Evolutionary conservation across 2,329 filamentous ascomycete genomes (phyloP).

Genomic region (Penicillium sp.): DNA sequence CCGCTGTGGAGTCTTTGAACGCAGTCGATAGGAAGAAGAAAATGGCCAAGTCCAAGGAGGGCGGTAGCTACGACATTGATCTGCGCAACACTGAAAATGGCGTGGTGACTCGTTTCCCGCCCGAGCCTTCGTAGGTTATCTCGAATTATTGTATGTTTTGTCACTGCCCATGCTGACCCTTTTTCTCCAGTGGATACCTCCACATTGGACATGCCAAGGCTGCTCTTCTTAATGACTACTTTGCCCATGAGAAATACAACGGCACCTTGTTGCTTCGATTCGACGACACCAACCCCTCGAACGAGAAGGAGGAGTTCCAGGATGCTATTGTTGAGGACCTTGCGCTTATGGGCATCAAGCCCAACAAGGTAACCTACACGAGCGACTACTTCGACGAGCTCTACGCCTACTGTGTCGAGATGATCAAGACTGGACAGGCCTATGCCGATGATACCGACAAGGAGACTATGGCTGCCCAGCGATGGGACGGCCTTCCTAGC

Average conservation of each 20-base stretch:
- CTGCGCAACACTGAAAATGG: constrained; percentile 80
- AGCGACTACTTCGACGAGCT: constrained; percentile 94
- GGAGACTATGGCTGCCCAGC: constrained; percentile 79
- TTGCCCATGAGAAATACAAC: constrained; percentile 87
- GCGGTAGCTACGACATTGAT: constrained; percentile 83
- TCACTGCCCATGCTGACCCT: too few relatives aligned
- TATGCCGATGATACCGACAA: constrained; percentile 94
- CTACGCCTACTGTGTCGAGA: constrained; percentile 75
- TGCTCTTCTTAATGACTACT: constrained; percentile 91
- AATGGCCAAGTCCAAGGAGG: constrained; percentile 65
- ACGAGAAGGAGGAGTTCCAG: constrained; percentile 95
- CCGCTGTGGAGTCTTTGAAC: constrained; percentile 65
- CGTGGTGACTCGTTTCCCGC: constrained; percentile 87
- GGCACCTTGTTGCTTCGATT: constrained; percentile 88
- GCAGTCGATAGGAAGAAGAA: constrained; percentile 66
- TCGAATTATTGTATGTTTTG: too few relatives aligned
- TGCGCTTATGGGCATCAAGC: constrained; percentile 83
- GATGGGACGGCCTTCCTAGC: constrained; percentile 78
- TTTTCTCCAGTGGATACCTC: constrained; percentile 60
- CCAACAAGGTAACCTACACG: constrained; percentile 81
- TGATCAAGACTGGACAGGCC: constrained; percentile 81
- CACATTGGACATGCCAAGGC: constrained; percentile 97
- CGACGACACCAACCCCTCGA: constrained; percentile 95
- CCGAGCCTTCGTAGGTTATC: constrained; percentile 66
- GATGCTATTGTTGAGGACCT: constrained; percentile 92